These are phyloP conservation scores for Solanum peruvianum DNA, from an alignment of 257 asterid species.

Conservation along the genomic window DNA sequence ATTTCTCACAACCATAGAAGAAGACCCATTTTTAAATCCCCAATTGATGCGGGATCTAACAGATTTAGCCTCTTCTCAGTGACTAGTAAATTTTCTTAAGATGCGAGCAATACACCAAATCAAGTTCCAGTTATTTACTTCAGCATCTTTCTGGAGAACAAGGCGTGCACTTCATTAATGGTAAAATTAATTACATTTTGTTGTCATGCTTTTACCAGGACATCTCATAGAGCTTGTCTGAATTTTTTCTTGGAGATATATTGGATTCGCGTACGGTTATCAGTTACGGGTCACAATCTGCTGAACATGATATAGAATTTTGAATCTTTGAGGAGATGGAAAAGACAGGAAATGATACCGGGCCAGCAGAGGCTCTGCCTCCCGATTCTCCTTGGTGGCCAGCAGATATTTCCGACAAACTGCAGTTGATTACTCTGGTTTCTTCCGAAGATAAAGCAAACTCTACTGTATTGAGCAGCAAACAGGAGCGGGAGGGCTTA, in stretches of 20 bases:
- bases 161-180: background rate
- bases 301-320: background rate
- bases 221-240: background rate
- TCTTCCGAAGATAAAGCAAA: constrained; percentile 37
- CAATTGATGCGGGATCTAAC: background rate
- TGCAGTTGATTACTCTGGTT: constrained; percentile 42
- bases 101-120: background rate
- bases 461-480: constrained; percentile 28
- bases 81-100: background rate
- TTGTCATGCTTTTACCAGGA: background rate
- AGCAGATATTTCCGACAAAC: constrained; percentile 45
- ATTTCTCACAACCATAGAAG: background rate
- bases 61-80: background rate
- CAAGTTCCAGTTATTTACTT: background rate
- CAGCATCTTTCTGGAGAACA: background rate
- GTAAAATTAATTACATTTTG: background rate
- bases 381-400: constrained; percentile 58
- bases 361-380: constrained; percentile 33
- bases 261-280: background rate
- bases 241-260: background rate
- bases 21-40: background rate
- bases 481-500: constrained; percentile 30
- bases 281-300: background rate
- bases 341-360: constrained; percentile 36
- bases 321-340: constrained; percentile 54